Conservation (phyloP, 2,329 filamentous ascomycete genomes). For the Rhynchosporium secalis region DNA sequence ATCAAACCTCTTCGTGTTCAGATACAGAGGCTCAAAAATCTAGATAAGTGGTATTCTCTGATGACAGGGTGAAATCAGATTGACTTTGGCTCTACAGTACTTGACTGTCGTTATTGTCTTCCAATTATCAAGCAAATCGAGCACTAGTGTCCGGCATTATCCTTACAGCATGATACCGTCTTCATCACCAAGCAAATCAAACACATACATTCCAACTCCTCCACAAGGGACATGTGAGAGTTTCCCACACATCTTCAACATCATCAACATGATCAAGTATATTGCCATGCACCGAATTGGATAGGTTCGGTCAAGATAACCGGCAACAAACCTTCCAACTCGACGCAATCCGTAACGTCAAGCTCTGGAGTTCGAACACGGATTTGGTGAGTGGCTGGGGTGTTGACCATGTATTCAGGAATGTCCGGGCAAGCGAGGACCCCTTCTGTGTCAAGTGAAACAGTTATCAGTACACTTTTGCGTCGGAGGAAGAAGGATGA, state of each 20-base stretch:
- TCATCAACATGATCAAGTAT: neutral
- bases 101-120: no score
- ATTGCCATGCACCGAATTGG: conserved; percentile 26
- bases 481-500: neutral
- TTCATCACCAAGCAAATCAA: neutral
- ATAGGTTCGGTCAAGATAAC: neutral
- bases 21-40: no score
- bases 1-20: no score
- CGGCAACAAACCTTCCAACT: conserved; percentile 20
- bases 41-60: no score
- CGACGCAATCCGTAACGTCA: conserved; percentile 21
- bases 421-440: conserved; percentile 20
- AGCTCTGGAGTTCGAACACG: conserved; percentile 23
- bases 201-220: neutral
- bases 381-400: conserved; percentile 12
- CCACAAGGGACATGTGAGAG: neutral
- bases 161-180: neutral
- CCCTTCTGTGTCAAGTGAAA: conserved; percentile 13
- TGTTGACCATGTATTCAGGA: neutral
- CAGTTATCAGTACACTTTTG: neutral
- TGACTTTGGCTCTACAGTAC: no score
- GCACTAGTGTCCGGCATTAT: no score
- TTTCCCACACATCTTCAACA: neutral
- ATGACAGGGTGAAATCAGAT: no score
- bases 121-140: no score